phyloP scores from a whole-genome alignment of 1,139 yeast genomes.

The Blastobotrys persicus region DNA sequence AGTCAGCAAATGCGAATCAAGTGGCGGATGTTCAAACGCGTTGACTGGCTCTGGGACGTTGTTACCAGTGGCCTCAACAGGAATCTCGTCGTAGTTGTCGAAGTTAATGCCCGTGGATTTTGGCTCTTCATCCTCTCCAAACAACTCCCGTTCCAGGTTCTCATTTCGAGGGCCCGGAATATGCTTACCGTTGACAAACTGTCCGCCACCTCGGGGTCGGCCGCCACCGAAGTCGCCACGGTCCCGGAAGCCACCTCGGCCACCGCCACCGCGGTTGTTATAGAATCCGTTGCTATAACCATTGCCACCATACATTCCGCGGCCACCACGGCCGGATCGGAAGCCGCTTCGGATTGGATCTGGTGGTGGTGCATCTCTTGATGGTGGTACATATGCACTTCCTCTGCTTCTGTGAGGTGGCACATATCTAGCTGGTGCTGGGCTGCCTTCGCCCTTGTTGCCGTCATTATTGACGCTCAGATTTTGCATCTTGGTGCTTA shows the following conservation, averaged over 20 bases:
- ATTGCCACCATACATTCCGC: slow-evolving; percentile 21
- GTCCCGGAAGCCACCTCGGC: slow-evolving; percentile 39
- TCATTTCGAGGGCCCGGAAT: slow-evolving; percentile 75
- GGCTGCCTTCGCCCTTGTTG: slow-evolving; percentile 23
- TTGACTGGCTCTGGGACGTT: slow-evolving; percentile 92
- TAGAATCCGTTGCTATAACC: slow-evolving; percentile 32
- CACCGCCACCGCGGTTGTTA: slow-evolving; percentile 31
- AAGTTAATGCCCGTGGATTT: slow-evolving; percentile 96
- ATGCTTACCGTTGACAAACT: slow-evolving; percentile 85
- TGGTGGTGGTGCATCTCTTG: slow-evolving; percentile 38
- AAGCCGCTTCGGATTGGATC: slow-evolving; percentile 10
- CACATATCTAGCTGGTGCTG: slow-evolving; percentile 23
- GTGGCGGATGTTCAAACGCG: slow-evolving; percentile 86
- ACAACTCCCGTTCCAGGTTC: slow-evolving; percentile 72
- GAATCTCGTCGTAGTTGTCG: slow-evolving; percentile 97
- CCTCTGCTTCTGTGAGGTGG: slow-evolving; percentile 12
- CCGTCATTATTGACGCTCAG: slow-evolving; percentile 39
- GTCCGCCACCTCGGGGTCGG: slow-evolving; percentile 38
- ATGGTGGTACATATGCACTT: slow-evolving; percentile 66
- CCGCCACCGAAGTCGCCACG: slow-evolving; percentile 40
- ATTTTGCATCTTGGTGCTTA: slow-evolving; percentile 46
- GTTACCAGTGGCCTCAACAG: slow-evolving; percentile 96
- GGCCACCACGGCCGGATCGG: slow-evolving; percentile 17
- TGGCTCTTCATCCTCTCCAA: slow-evolving; percentile 69
- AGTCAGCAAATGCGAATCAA: slow-evolving; percentile 81